Percentiles rank a stretch among this genome's conserved stretches.
These are phyloP conservation scores for Wickerhamomyces silvicola DNA, from an alignment of 805 yeast genomes.

Conservation along the genomic window DNA sequence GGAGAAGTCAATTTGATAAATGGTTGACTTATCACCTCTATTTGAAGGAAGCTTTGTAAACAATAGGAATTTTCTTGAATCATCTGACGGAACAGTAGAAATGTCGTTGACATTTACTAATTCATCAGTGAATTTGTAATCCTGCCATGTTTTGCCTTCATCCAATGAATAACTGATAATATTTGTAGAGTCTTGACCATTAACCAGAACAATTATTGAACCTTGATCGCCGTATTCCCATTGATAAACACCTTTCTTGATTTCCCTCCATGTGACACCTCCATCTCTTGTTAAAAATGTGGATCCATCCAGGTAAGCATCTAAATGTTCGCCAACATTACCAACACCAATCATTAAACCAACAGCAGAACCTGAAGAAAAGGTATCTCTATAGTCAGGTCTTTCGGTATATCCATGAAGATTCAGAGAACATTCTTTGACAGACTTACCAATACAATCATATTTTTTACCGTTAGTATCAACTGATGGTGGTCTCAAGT, in stretches of 20 bases:
- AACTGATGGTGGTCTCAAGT: constrained; percentile 57
- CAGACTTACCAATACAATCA: constrained; percentile 42
- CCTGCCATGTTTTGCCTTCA: constrained; percentile 74
- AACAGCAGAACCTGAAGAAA: constrained; percentile 80
- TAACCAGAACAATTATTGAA: constrained; percentile 69
- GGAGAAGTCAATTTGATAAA: constrained; percentile 53
- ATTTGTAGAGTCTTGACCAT: constrained; percentile 52
- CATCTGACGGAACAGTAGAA: constrained; percentile 88
- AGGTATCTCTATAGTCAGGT: constrained; percentile 75
- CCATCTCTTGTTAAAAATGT: constrained; percentile 87
- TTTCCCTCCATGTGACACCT: constrained; percentile 82
- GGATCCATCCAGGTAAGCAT: constrained; percentile 43
- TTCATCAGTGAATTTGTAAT: constrained; percentile 53
- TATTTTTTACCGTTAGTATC: constrained; percentile 57
- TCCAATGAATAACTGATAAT: constrained; percentile 61
- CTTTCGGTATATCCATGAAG: constrained; percentile 90
- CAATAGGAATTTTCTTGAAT: constrained; percentile 71
- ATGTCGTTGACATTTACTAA: constrained; percentile 59
- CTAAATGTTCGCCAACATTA: constrained; percentile 67
- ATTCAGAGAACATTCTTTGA: constrained; percentile 69
- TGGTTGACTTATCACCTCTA: constrained; percentile 39
- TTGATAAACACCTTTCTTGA: constrained; percentile 65
- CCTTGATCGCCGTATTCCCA: constrained; percentile 99
- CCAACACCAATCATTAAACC: constrained; percentile 94
- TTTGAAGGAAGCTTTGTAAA: constrained; percentile 44